Conservation (phyloP, 2,329 filamentous ascomycete species). For the Ascosphaera pollenicola region DNA sequence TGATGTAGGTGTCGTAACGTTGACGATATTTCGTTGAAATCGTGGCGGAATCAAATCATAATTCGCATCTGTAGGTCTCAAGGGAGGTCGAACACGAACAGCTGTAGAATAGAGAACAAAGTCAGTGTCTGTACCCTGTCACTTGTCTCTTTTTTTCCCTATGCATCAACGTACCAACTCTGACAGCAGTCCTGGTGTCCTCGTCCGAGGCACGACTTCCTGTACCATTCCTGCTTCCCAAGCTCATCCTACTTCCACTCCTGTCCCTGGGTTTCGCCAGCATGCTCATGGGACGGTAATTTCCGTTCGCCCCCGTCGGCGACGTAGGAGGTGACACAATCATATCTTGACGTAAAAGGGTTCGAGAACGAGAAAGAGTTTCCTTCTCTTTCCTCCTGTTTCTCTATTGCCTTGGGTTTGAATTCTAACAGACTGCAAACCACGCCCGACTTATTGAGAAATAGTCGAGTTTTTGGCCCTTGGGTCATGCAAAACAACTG, state of each 20-base stretch:
- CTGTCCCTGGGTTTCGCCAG: slow-evolving; percentile 49
- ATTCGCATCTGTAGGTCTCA: slow-evolving; percentile 66
- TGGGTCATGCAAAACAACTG: too few species aligned
- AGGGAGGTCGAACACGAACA: slow-evolving; percentile 75
- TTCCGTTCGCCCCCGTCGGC: slow-evolving; percentile 21
- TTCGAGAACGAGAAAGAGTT: too few species aligned
- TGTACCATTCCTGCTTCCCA: slow-evolving; percentile 45
- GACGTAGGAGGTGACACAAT: slow-evolving; percentile 49
- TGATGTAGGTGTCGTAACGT: slow-evolving; percentile 67
- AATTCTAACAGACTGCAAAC: too few species aligned
- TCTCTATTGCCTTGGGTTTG: background rate
- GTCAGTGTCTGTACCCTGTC: too few species aligned
- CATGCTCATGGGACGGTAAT: slow-evolving; percentile 56
- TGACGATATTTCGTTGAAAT: slow-evolving; percentile 82
- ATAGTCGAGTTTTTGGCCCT: slow-evolving; percentile 5
- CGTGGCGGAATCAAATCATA: slow-evolving; percentile 89
- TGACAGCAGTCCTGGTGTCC: slow-evolving; percentile 73
- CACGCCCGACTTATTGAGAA: slow-evolving; percentile 2
- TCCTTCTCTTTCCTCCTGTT: background rate
- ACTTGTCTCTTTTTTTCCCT: too few species aligned
- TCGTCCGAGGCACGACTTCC: slow-evolving; percentile 76
- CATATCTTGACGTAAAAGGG: slow-evolving; percentile 21
- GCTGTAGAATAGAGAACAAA: slow-evolving; percentile 28
- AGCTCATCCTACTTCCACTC: slow-evolving; percentile 70
- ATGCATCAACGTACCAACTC: slow-evolving; percentile 52